These are phyloP conservation scores for Podospora appendiculata DNA, from an alignment of 495 filamentous ascomycete genomes.

Conservation along the genomic window DNA sequence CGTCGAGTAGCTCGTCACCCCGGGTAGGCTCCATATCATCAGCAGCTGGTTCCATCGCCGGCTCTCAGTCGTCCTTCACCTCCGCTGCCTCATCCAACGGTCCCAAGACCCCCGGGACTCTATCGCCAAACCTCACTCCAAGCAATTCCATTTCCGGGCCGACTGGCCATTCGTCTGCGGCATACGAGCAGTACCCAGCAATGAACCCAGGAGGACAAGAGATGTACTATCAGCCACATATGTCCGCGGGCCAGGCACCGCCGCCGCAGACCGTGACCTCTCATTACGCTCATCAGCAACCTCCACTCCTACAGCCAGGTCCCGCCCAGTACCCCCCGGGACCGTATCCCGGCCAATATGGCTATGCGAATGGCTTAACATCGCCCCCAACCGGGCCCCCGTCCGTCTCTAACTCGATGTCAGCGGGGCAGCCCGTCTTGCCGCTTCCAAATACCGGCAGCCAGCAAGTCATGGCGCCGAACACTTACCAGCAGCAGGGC, in stretches of 20 bases:
- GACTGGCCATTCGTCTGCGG: conserved; percentile 32
- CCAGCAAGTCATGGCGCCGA: conserved; percentile 40
- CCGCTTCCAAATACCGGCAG: conserved; percentile 56
- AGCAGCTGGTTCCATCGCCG: conserved; percentile 43
- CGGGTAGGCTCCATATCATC: conserved; percentile 61
- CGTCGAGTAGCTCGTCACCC: conserved; percentile 60
- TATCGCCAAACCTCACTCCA: conserved; percentile 36
- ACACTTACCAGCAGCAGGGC: conserved; percentile 50
- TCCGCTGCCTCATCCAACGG: conserved; percentile 49
- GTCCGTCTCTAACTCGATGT: conserved; percentile 61
- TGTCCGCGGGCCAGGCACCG: conserved; percentile 76
- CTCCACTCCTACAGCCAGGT: conserved; percentile 74
- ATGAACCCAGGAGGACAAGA: conserved; percentile 79
- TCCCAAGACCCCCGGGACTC: conserved; percentile 45
- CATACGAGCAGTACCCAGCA: conserved; percentile 55
- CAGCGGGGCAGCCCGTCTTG: conserved; percentile 47
- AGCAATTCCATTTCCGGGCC: conserved; percentile 32
- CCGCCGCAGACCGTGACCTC: conserved; percentile 76
- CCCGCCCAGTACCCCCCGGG: conserved; percentile 60
- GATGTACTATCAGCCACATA: conserved; percentile 75
- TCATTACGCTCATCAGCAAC: conserved; percentile 65
- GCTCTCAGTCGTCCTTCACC: conserved; percentile 45
- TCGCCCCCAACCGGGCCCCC: conserved; percentile 65
- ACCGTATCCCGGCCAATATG: conserved; percentile 54
- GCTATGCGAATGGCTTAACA: conserved; percentile 65